A percentile compares a stretch with the other conserved stretches of the same genome.
These are phyloP conservation scores for Aspergillus campestris DNA, from an alignment of 495 filamentous ascomycete species.

Conservation along the genomic window DNA sequence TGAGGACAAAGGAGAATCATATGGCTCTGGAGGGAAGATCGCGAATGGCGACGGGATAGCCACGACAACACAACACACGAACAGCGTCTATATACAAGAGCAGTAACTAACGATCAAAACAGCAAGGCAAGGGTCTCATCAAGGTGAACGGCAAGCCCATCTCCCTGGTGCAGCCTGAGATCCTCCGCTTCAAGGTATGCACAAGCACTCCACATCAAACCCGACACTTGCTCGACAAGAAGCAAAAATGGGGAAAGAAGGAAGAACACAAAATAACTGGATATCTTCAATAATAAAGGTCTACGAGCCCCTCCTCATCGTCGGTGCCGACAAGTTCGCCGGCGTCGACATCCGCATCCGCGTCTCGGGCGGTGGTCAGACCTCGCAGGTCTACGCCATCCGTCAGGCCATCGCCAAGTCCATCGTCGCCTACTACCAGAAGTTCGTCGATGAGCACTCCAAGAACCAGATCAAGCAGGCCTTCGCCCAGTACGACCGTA, in stretches of 20 bases:
- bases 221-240: conserved; percentile 1
- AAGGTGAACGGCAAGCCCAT: conserved; percentile 98
- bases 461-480: conserved; percentile 98
- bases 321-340: conserved; percentile 94
- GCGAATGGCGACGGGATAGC: not conserved
- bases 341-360: conserved; percentile 95
- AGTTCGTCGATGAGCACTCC: conserved; percentile 98
- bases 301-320: conserved; percentile 95
- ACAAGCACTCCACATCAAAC: not conserved
- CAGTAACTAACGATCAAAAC: conserved; percentile 30
- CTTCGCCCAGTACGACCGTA: conserved; percentile 90
- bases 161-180: conserved; percentile 85
- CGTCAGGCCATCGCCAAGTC: conserved; percentile 98
- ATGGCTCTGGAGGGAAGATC: not conserved
- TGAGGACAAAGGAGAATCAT: not conserved
- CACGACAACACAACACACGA: not conserved
- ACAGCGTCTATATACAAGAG: not conserved
- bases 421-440: conserved; percentile 99
- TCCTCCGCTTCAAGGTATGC: conserved; percentile 89
- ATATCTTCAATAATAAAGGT: conserved; percentile 40
- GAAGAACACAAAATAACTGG: not conserved
- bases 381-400: conserved; percentile 96
- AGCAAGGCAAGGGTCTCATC: conserved; percentile 89
- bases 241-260: conserved; percentile 6
- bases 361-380: conserved; percentile 94